A percentile compares a stretch with the other conserved stretches of the same genome.
phyloP scores from a whole-genome alignment of 495 filamentous ascomycete genomes.

The Hypomontagnella monticulosa region DNA sequence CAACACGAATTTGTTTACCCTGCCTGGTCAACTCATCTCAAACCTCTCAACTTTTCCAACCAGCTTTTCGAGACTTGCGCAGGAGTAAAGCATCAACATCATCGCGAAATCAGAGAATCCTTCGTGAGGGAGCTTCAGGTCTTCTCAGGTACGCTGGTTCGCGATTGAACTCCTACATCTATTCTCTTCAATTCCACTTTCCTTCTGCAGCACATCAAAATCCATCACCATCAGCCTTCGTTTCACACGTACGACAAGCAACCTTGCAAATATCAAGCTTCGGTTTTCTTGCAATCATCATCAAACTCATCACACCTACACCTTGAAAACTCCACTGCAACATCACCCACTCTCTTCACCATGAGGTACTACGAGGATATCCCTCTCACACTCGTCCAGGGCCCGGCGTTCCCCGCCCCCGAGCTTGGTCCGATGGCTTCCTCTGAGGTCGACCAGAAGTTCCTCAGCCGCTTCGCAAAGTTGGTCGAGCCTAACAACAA shows the following conservation, averaged over 20 bases:
- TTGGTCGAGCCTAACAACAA: constrained; percentile 75
- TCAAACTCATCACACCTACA: too few relatives aligned
- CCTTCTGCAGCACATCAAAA: background rate
- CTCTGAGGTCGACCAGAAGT: constrained; percentile 96
- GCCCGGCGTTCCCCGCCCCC: background rate
- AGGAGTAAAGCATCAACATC: background rate
- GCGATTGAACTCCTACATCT: background rate
- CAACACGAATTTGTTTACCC: background rate
- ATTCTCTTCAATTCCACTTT: background rate
- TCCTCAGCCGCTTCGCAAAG: constrained; percentile 85
- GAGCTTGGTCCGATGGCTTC: constrained; percentile 76
- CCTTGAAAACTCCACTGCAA: background rate
- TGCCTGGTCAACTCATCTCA: background rate
- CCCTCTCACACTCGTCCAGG: constrained; percentile 22
- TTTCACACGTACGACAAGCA: constrained; percentile 2
- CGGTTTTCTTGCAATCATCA: too few relatives aligned
- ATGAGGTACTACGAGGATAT: background rate
- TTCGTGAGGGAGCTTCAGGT: constrained; percentile 14
- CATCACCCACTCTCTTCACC: background rate
- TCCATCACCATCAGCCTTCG: background rate
- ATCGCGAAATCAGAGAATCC: background rate
- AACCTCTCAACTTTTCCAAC: background rate
- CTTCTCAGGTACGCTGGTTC: constrained; percentile 21
- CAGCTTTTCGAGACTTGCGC: background rate
- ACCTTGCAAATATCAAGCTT: background rate